Conservation (phyloP, 73 alveolate species). For the Paramecium sonneborni region DNA sequence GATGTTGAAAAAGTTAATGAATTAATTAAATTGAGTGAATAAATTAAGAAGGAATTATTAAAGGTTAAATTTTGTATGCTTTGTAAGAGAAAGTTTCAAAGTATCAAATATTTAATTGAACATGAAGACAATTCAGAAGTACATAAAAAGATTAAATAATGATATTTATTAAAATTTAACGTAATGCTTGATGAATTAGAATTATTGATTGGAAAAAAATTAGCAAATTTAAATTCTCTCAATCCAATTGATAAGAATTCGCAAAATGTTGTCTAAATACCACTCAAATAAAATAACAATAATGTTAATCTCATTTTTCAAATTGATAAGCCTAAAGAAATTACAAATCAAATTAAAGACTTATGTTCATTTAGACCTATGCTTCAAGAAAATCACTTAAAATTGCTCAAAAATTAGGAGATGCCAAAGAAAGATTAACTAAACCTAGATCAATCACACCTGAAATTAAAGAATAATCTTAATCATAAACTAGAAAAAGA, state of each 20-base stretch:
- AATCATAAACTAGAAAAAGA: not conserved
- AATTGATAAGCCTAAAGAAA: not conserved
- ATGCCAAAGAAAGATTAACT: constrained; percentile 50
- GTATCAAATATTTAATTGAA: not conserved
- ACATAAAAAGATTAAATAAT: constrained; percentile 13
- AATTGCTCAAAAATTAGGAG: constrained; percentile 56
- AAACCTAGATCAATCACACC: constrained; percentile 55
- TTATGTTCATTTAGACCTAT: constrained; percentile 63
- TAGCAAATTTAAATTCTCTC: constrained; percentile 28
- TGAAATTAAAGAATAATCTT: not conserved
- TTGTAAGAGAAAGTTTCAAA: constrained; percentile 18
- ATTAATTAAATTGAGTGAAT: constrained; percentile 10
- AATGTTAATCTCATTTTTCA: not conserved
- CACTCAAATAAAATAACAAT: not conserved
- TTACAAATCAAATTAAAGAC: not conserved
- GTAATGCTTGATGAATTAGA: constrained; percentile 60
- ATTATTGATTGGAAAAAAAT: constrained; percentile 7
- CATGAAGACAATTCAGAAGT: constrained; percentile 49
- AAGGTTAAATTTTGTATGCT: constrained; percentile 23
- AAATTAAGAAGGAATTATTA: not conserved
- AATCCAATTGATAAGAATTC: not conserved
- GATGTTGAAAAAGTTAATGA: constrained; percentile 49
- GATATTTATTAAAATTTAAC: constrained; percentile 32
- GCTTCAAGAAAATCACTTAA: constrained; percentile 57
- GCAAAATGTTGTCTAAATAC: not conserved